phyloP scores from a whole-genome alignment of 1,139 yeast genomes.

The Suhomyces chickasaworum region DNA sequence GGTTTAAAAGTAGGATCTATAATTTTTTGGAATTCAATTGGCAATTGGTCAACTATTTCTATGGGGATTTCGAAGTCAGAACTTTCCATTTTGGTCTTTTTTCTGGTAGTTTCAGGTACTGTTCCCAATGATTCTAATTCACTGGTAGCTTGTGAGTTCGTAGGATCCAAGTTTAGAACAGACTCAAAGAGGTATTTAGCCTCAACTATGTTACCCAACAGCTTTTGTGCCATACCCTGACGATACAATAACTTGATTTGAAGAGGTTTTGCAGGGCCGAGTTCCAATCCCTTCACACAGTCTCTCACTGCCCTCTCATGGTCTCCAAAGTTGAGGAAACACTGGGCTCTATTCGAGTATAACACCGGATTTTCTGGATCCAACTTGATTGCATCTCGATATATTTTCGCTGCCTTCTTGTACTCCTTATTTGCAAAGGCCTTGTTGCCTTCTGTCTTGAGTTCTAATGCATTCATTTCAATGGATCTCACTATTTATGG shows the following conservation, averaged over 20 bases:
- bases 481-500: no score
- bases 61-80: conserved; percentile 34
- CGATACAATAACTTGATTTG: conserved; percentile 60
- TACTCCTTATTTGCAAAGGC: conserved; percentile 60
- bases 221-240: conserved; percentile 49
- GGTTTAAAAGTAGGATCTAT: background rate
- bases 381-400: conserved; percentile 63
- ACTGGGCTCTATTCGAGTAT: conserved; percentile 79
- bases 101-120: conserved; percentile 15
- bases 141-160: conserved; percentile 35
- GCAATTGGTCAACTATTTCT: conserved; percentile 48
- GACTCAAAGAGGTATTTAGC: conserved; percentile 40
- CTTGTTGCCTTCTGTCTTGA: conserved; percentile 61
- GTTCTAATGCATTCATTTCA: conserved; percentile 24
- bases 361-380: conserved; percentile 63
- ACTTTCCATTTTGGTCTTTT: conserved; percentile 15
- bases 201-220: conserved; percentile 30
- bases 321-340: conserved; percentile 58
- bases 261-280: conserved; percentile 35
- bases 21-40: conserved; percentile 33
- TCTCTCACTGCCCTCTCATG: conserved; percentile 62
- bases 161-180: conserved; percentile 51
- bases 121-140: conserved; percentile 25
- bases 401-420: conserved; percentile 58
- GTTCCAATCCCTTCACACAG: conserved; percentile 56